phyloP scores from a whole-genome alignment of 176 grass and related monocot genomes.

The Paspalum notatum region DNA sequence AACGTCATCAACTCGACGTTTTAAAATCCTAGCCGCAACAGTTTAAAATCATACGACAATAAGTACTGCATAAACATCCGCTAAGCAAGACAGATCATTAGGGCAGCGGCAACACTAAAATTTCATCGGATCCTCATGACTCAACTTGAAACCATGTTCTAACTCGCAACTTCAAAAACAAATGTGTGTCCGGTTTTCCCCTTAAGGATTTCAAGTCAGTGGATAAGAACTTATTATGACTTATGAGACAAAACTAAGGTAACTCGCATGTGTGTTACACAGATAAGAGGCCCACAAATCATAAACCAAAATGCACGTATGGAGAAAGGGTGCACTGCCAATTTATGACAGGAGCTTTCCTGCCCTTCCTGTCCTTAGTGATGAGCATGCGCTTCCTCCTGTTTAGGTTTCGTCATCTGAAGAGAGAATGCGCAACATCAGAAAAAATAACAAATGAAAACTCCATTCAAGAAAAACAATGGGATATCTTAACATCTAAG shows the following conservation, averaged over 20 bases:
- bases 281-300: slow-evolving; percentile 32
- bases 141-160: background rate
- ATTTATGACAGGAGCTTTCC: background rate
- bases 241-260: slow-evolving; percentile 25
- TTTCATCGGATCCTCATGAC: background rate
- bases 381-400: slow-evolving; percentile 53
- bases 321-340: background rate
- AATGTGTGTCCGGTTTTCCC: background rate
- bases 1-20: too few relatives aligned
- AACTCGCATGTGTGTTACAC: slow-evolving; percentile 13
- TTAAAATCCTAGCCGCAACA: too few relatives aligned
- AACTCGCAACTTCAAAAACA: background rate
- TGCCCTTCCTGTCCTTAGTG: slow-evolving; percentile 40
- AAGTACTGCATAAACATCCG: background rate
- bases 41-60: too few relatives aligned
- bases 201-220: slow-evolving; percentile 36
- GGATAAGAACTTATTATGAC: slow-evolving; percentile 45
- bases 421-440: background rate
- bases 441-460: background rate
- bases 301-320: slow-evolving; percentile 20
- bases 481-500: background rate
- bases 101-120: background rate
- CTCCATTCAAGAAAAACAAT: background rate
- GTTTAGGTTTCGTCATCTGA: slow-evolving; percentile 60
- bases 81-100: background rate